phyloP scores from a whole-genome alignment of 139 green algal genomes.

The Trebouxia sp. region DNA sequence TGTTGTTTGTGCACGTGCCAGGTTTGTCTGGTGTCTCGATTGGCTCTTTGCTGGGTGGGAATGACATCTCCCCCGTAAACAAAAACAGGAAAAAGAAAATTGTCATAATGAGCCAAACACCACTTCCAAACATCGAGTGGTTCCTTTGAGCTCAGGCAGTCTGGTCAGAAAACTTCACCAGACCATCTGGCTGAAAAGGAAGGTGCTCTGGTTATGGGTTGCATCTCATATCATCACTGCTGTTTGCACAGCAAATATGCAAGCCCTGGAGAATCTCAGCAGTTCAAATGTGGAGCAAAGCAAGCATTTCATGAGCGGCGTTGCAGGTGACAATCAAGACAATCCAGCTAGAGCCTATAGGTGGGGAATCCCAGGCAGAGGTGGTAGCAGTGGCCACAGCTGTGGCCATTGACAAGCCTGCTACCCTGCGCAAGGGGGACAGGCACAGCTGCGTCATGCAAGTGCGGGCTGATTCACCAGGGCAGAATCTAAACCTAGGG shows the following conservation, averaged over 20 bases:
- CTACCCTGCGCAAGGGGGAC: conserved; percentile 21
- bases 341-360: not conserved
- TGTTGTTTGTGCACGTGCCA: no score
- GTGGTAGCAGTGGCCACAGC: not conserved
- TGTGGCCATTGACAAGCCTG: not conserved
- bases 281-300: not conserved
- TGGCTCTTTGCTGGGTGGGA: no score
- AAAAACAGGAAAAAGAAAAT: no score
- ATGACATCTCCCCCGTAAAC: no score
- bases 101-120: no score
- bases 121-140: no score
- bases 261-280: not conserved
- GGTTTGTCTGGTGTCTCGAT: no score
- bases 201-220: no score
- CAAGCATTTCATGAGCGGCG: not conserved
- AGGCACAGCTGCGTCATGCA: conserved; percentile 8
- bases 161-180: no score
- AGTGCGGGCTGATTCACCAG: not conserved
- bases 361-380: not conserved
- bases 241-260: not conserved
- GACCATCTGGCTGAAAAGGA: no score
- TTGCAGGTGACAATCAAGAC: conserved; percentile 7
- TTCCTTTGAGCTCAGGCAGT: no score
- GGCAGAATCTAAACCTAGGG: not conserved
- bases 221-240: not conserved